Conservation (phyloP, 1,284 basidiomycete genomes). For the Pseudozyma sp. region DNA sequence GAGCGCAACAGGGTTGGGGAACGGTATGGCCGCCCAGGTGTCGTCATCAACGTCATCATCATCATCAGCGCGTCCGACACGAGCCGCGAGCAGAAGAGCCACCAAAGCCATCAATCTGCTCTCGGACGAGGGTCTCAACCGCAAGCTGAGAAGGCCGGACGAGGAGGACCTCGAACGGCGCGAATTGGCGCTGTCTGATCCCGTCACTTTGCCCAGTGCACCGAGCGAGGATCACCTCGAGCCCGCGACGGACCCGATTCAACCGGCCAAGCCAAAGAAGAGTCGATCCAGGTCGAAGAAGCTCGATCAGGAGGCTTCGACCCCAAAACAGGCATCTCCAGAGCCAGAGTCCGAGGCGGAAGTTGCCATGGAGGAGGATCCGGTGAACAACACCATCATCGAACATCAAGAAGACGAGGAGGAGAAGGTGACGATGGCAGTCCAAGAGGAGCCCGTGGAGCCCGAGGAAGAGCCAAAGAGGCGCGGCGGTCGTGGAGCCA, state of each 20-base stretch:
- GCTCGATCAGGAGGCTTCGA: conserved; percentile 19
- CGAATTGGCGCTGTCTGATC: conserved; percentile 32
- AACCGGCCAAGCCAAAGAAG: conserved; percentile 24
- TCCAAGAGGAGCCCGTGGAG: conserved; percentile 2
- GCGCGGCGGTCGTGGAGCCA: conserved; percentile 18
- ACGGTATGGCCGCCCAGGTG: conserved; percentile 16
- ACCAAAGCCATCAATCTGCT: conserved; percentile 39
- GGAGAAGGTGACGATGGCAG: conserved; percentile 6
- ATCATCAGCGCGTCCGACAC: conserved; percentile 18
- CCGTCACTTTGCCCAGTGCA: conserved; percentile 26
- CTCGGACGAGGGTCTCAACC: conserved; percentile 37
- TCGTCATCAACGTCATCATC: conserved; percentile 4
- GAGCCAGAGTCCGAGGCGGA: conserved; percentile 21
- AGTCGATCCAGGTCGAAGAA: conserved; percentile 43
- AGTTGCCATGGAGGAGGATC: conserved; percentile 9
- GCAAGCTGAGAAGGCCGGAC: conserved; percentile 31
- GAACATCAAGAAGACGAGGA: conserved; percentile 19
- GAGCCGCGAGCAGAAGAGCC: conserved; percentile 41
- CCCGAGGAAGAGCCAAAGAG: conserved; percentile 29
- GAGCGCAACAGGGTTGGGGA: conserved; percentile 29
- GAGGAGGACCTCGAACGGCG: conserved; percentile 30
- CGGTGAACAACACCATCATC: conserved; percentile 26
- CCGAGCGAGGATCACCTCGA: conserved; percentile 7
- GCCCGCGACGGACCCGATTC: conserved; percentile 20
- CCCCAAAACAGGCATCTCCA: conserved; percentile 6